phyloP scores from a whole-genome alignment of 192 early-diverging fungal species.

The Entomortierella chlamydospora region DNA sequence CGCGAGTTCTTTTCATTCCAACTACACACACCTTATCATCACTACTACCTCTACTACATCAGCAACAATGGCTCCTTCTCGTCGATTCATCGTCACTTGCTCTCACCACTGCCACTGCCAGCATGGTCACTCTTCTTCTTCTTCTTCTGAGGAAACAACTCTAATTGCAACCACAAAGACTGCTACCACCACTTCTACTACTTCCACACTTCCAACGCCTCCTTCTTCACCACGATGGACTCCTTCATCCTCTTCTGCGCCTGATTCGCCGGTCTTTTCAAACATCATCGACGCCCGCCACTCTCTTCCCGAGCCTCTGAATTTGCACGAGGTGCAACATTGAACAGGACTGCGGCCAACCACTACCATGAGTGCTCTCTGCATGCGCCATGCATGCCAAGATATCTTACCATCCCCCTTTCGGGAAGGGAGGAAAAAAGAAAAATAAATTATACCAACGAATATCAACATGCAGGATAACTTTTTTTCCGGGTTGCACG shows the following conservation, averaged over 20 bases:
- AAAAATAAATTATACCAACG: too few species aligned
- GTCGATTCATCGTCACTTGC: constrained; percentile 49
- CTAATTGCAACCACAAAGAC: not conserved
- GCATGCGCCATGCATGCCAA: too few species aligned
- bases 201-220: not conserved
- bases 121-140: not conserved
- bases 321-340: not conserved
- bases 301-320: not conserved
- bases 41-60: not conserved
- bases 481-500: too few species aligned
- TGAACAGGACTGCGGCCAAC: not conserved
- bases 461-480: too few species aligned
- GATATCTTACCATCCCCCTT: too few species aligned
- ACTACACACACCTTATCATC: not conserved
- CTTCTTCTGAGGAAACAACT: not conserved
- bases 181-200: not conserved
- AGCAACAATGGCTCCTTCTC: constrained; percentile 33
- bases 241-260: constrained; percentile 9
- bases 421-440: too few species aligned
- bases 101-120: constrained; percentile 49
- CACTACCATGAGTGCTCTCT: too few species aligned
- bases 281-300: not conserved
- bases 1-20: not conserved
- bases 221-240: constrained; percentile 10
- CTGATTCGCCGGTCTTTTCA: not conserved